Base-by-base conservation (phyloP, 257 asterid species). In the Knoxia roxburghii region DNA sequence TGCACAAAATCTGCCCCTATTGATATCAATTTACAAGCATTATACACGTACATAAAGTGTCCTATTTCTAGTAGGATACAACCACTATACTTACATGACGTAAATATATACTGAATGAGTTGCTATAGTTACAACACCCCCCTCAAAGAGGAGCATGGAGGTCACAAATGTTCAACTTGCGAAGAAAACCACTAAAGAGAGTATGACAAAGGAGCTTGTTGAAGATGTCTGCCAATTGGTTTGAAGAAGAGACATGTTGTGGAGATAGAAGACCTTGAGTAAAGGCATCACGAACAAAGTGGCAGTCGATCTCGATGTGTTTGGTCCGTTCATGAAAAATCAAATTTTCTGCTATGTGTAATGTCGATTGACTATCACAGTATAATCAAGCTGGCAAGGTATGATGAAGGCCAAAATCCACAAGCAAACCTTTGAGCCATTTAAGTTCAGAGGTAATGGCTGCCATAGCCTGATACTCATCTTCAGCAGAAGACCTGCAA, bases 61-160 rank as follows among this genome's bases (percentile, higher is more conserved):
- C n/a, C n/a, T n/a, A n/a, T n/a, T n/a, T n/a, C n/a, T n/a, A n/a
- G n/a, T n/a, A n/a, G n/a, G n/a, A n/a, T n/a, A n/a, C n/a, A n/a
- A n/a, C n/a, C n/a, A n/a, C n/a, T n/a, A n/a, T n/a, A n/a, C n/a
- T n/a, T n/a, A n/a, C n/a, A n/a, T n/a, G n/a, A n/a, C n/a, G n/a
- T n/a, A n/a, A n/a, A n/a, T n/a, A n/a, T n/a, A n/a, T n/a, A n/a
- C n/a, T n/a, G n/a, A n/a, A n/a, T n/a, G n/a, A n/a, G n/a, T n/a
- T n/a, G n/a, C n/a, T n/a, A n/a, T n/a, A n/a, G n/a, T n/a, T n/a
- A n/a, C n/a, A 37, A 37, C 13, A 23, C 51, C 67, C 14, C 67
- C 67, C 6, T 61, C 67, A 61, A 61, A 46, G 30, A 30, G 67
- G 67, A 61, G 67, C 67, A 26, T 61, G 67, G 2, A 15, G 27